Evolutionary conservation across 805 yeast species (phyloP).

Genomic region (Wickerhamiella dianesei): DNA sequence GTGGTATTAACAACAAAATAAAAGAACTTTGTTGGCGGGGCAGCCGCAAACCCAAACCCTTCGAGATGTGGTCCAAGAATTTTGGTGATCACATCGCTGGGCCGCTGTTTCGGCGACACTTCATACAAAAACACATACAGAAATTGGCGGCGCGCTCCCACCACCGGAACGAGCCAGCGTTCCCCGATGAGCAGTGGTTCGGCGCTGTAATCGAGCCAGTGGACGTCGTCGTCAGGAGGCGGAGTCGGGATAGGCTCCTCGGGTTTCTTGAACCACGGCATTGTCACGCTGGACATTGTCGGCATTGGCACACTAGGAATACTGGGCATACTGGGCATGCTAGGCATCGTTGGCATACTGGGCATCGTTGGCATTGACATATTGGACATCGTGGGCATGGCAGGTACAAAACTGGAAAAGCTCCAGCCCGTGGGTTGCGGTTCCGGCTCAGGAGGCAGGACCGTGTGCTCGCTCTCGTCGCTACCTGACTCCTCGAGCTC

Average conservation of each 20-base stretch:
- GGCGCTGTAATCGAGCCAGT: constrained; percentile 15
- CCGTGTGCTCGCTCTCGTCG: background rate
- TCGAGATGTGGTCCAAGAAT: constrained; percentile 8
- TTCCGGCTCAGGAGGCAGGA: background rate
- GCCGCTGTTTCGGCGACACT: background rate
- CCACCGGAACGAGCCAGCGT: background rate
- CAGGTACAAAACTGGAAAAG: background rate
- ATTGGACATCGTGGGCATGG: constrained; percentile 4
- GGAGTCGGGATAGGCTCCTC: background rate
- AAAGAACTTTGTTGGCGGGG: constrained; percentile 16
- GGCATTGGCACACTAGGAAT: constrained; percentile 1
- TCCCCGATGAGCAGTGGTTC: constrained; percentile 26
- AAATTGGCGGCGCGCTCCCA: background rate
- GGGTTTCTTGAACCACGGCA: background rate
- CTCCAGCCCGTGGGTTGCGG: background rate
- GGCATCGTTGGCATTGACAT: constrained; percentile 5
- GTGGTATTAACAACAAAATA: constrained; percentile 5
- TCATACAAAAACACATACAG: background rate
- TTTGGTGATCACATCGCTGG: background rate
- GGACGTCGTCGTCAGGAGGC: background rate
- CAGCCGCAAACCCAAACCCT: constrained; percentile 17
- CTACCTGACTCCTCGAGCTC: no score
- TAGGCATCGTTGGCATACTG: constrained; percentile 1
- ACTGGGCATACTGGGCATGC: background rate
- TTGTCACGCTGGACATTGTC: background rate